phyloP scores from a whole-genome alignment of 306 rosid genomes.

The Ochetophila trinervis region DNA sequence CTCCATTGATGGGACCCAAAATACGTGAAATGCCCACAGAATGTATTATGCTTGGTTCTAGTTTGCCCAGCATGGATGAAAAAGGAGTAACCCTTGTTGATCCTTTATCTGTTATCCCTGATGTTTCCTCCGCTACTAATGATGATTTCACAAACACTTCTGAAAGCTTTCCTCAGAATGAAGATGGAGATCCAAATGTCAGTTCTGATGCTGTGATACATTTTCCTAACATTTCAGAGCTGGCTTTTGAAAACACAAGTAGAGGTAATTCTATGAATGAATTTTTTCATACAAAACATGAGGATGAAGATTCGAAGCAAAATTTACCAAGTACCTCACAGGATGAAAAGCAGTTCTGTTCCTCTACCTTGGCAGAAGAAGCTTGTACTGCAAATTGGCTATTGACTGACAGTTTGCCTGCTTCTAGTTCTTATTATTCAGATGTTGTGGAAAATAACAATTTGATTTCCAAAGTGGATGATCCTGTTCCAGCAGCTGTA shows the following conservation, averaged over 20 bases:
- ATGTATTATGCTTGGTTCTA: conserved; percentile 24
- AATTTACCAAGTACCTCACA: conserved; percentile 22
- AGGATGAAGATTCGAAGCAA: conserved; percentile 31
- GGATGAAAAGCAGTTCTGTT: conserved; percentile 33
- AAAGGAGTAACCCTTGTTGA: conserved; percentile 37
- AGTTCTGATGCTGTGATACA: conserved; percentile 30
- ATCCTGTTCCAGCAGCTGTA: conserved; percentile 27
- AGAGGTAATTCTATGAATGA: conserved; percentile 29
- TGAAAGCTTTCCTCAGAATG: conserved; percentile 32
- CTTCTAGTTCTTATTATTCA: conserved; percentile 20
- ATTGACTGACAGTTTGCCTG: conserved; percentile 25
- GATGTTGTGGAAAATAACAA: conserved; percentile 19
- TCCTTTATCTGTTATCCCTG: conserved; percentile 26
- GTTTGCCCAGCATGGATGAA: conserved; percentile 28
- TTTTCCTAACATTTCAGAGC: conserved; percentile 36
- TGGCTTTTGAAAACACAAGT: conserved; percentile 34
- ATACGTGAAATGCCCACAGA: conserved; percentile 34
- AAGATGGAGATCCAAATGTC: conserved; percentile 32
- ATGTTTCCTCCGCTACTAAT: conserved; percentile 27
- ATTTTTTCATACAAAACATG: conserved; percentile 33
- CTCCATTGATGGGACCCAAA: conserved; percentile 26
- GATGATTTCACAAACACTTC: conserved; percentile 37
- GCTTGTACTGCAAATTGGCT: conserved; percentile 21
- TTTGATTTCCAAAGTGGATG: conserved; percentile 24
- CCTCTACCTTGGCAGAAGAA: conserved; percentile 37